Evolutionary conservation across 306 rosid species (phyloP).

Genomic region (Sindora glabra): DNA sequence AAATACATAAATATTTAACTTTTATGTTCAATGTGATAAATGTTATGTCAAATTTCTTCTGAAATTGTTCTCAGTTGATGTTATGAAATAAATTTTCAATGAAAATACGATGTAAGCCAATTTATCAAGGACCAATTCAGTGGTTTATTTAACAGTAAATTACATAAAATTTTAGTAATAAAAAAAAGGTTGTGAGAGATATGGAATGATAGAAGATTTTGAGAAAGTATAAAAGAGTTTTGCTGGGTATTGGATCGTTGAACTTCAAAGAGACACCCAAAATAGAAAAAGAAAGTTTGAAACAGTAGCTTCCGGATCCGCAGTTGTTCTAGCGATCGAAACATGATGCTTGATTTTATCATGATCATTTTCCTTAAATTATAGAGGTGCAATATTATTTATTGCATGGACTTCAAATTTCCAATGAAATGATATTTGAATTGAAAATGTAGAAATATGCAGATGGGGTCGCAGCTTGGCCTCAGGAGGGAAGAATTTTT

Average conservation of each 20-base stretch:
- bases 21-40: no score
- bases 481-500: constrained; percentile 24
- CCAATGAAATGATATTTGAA: constrained; percentile 5
- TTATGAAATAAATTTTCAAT: no score
- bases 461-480: constrained; percentile 20
- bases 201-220: background rate
- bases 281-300: background rate
- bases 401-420: constrained; percentile 10
- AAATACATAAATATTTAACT: no score
- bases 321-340: constrained; percentile 1
- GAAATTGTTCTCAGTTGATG: no score
- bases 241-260: background rate
- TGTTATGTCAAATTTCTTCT: no score
- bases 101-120: no score
- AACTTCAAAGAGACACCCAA: background rate
- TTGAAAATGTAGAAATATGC: constrained; percentile 13
- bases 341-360: background rate
- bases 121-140: no score
- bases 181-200: no score
- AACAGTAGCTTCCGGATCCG: background rate
- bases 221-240: background rate
- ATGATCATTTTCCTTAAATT: constrained; percentile 1
- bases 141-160: no score
- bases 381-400: background rate
- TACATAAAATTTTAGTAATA: no score